Evolutionary conservation across 495 filamentous ascomycete species (phyloP).

Genomic region (Aspergillus mulundensis): DNA sequence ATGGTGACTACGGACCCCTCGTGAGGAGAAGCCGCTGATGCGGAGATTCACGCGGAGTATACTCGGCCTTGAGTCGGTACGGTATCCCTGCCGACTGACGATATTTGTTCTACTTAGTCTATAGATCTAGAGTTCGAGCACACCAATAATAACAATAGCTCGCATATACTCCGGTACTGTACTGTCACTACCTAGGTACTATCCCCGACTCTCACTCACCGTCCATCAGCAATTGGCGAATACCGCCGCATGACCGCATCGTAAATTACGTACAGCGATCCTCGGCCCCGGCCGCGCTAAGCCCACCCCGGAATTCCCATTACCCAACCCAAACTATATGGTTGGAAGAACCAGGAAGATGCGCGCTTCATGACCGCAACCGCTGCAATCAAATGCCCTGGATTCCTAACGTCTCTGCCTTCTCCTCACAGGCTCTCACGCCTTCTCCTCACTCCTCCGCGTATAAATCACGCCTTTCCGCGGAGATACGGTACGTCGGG

Average conservation of each 20-base stretch:
- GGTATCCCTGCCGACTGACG: neutral
- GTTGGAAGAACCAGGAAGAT: conserved; percentile 24
- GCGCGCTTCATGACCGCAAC: neutral
- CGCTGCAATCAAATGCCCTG: neutral
- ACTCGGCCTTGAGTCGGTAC: neutral
- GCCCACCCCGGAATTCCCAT: conserved; percentile 32
- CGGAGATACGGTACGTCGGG: conserved; percentile 7
- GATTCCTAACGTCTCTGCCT: neutral
- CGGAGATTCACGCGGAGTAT: neutral
- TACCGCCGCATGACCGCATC: conserved; percentile 7
- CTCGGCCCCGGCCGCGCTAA: conserved; percentile 17
- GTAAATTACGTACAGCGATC: conserved; percentile 12
- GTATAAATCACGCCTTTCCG: neutral
- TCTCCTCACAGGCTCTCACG: neutral
- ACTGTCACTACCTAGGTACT: neutral
- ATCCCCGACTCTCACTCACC: neutral
- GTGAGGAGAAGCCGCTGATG: neutral
- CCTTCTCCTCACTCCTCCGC: neutral
- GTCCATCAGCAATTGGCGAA: neutral
- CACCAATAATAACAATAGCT: neutral
- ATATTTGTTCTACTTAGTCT: neutral
- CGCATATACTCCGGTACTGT: neutral
- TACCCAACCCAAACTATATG: conserved; percentile 39
- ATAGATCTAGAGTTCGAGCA: neutral
- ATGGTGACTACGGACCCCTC: too few relatives aligned